Evolutionary conservation across 2,329 filamentous ascomycete genomes (phyloP), one percentile per base, ranked within the genome.

Genomic region (Pseudopyricularia javanii): DNA sequence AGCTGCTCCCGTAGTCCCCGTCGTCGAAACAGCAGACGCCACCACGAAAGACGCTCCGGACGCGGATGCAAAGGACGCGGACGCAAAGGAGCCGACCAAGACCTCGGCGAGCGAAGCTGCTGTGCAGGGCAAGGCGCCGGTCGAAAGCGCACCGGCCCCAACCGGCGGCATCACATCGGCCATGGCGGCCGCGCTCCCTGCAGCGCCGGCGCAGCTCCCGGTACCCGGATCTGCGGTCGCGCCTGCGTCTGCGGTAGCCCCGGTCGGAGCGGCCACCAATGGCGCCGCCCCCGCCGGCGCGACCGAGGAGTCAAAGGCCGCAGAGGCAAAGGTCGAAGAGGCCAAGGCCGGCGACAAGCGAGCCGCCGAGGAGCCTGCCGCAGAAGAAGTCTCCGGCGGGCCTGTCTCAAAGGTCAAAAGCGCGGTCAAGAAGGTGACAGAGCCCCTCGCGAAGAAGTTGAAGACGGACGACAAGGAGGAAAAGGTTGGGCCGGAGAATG

Each of bases 321-420:
- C 28, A 2, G 20, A 49, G 2, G 30, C 54, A 2, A 49, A 47
- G 15, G 52, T 51, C 22, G 30, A 32, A 14, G 50, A 47, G 3
- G 37, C 17, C 37, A 52, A 52, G 43, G 50, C 20, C 24, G 58
- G 57, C 49, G 56, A 59, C 26, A 63, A 63, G 55, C 60, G 61
- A 57, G 60, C 62, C 43, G 91, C 91, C 48, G 88, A 89, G 63
- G 54, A 54, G 15, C 7, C 49, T 28, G 11, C 24, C 34, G 53
- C 40, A 50, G 28, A 26, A 32, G 55, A 33, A 49, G 50, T 40
- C 20, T 28, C 49, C 26, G 26, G 22, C 28, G 50, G 50, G 12
- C 30, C 50, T 24, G 8, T 37, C 30, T 24, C 50, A 7, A 52
- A 52, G 30, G 50, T 22, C 50, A 47, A 52, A 17, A 20, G 28